Percentiles rank a stretch among this genome's conserved stretches.
phyloP scores from a whole-genome alignment of 257 asterid genomes.

The Leptodermis oblonga region DNA sequence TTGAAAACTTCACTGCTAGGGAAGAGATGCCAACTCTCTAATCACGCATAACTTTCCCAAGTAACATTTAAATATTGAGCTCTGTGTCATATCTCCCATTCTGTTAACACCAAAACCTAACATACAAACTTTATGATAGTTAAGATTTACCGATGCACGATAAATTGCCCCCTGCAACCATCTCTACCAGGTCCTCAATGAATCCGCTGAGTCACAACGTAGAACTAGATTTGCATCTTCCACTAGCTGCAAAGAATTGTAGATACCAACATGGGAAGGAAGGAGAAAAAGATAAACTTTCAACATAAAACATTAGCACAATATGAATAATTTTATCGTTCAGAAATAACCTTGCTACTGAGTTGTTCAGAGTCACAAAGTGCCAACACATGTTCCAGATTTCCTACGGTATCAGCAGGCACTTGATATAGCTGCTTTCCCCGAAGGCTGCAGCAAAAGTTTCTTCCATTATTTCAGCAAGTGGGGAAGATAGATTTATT shows the following conservation, averaged over 20 bases:
- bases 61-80: too few relatives aligned
- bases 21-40: slow-evolving; percentile 1
- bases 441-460: slow-evolving; percentile 53
- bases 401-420: slow-evolving; percentile 67
- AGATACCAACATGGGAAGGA: slow-evolving; percentile 6
- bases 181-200: slow-evolving; percentile 75
- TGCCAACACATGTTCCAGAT: slow-evolving; percentile 65
- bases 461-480: not conserved
- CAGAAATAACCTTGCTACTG: slow-evolving; percentile 47
- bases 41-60: not conserved
- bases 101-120: not conserved
- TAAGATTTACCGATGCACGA: slow-evolving; percentile 71
- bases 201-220: slow-evolving; percentile 68
- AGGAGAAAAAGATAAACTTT: not conserved
- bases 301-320: not conserved
- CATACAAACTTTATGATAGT: slow-evolving; percentile 5
- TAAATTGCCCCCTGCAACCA: slow-evolving; percentile 83
- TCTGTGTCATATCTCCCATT: not conserved
- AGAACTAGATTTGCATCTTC: slow-evolving; percentile 80
- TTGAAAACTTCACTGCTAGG: too few relatives aligned
- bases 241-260: slow-evolving; percentile 45
- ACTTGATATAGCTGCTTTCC: slow-evolving; percentile 86
- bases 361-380: slow-evolving; percentile 63
- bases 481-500: not conserved
- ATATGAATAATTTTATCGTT: not conserved